Conservation (phyloP, 2,329 filamentous ascomycete genomes). For the Fonsecaea pugnacius region DNA sequence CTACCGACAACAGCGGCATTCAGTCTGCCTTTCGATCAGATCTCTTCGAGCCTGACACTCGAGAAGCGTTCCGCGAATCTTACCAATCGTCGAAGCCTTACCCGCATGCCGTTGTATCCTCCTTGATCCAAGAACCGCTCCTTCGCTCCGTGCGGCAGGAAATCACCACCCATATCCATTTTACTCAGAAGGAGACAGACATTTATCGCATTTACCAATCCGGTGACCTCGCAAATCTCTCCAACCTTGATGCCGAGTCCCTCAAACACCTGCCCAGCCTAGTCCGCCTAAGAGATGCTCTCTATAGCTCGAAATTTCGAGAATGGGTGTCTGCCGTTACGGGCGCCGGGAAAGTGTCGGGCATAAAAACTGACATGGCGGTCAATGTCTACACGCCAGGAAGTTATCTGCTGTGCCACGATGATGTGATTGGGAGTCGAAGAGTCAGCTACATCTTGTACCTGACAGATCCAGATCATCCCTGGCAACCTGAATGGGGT, state of each 20-base stretch:
- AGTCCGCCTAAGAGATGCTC: slow-evolving; percentile 86
- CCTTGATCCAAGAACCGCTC: slow-evolving; percentile 77
- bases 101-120: slow-evolving; percentile 87
- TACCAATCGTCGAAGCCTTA: slow-evolving; percentile 62
- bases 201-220: slow-evolving; percentile 99
- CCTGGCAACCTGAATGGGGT: slow-evolving; percentile 91
- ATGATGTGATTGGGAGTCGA: slow-evolving; percentile 97
- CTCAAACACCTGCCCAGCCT: slow-evolving; percentile 85
- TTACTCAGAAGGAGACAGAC: slow-evolving; percentile 98
- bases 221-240: slow-evolving; percentile 93
- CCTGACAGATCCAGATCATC: slow-evolving; percentile 84
- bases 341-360: slow-evolving; percentile 82
- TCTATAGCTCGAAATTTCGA: slow-evolving; percentile 90
- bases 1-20: slow-evolving; percentile 32
- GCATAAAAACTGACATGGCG: slow-evolving; percentile 96
- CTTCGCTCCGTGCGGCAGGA: slow-evolving; percentile 85
- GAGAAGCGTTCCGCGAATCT: slow-evolving; percentile 49
- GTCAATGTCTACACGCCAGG: slow-evolving; percentile 98
- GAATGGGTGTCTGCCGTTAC: slow-evolving; percentile 87
- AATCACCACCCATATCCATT: slow-evolving; percentile 86
- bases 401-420: slow-evolving; percentile 93
- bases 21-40: slow-evolving; percentile 50
- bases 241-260: slow-evolving; percentile 85
- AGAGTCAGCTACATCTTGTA: slow-evolving; percentile 97
- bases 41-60: slow-evolving; percentile 48